Conservation (phyloP, 2,329 filamentous ascomycete genomes). For the Cytospora paraplurivora region DNA sequence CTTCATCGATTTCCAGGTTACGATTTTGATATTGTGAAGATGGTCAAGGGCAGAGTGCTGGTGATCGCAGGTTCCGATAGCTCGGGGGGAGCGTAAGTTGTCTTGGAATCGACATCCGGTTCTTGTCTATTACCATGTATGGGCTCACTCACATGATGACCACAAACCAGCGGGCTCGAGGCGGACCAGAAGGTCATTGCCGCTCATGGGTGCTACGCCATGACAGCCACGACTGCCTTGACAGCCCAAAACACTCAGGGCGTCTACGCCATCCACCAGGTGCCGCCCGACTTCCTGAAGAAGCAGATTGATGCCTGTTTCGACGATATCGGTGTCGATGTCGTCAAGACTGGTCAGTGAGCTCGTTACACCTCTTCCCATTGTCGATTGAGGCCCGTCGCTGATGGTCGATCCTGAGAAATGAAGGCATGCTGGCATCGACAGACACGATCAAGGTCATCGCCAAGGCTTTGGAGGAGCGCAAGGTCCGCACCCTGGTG, state of each 20-base stretch:
- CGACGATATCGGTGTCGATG: conserved; percentile 82
- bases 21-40: conserved; percentile 32
- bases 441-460: conserved; percentile 69
- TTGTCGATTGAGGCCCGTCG: not conserved
- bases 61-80: conserved; percentile 89
- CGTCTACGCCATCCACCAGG: conserved; percentile 77
- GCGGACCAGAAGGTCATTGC: conserved; percentile 95
- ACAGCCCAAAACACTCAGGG: conserved; percentile 95
- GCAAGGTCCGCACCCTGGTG: conserved; percentile 60
- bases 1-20: too few species aligned
- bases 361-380: not conserved
- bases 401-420: not conserved
- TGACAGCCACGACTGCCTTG: conserved; percentile 91
- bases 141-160: conserved; percentile 7
- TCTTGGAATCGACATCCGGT: not conserved
- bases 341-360: conserved; percentile 80
- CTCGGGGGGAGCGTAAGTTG: conserved; percentile 80
- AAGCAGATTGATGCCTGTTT: conserved; percentile 86
- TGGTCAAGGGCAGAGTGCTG: conserved; percentile 60
- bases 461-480: conserved; percentile 61
- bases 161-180: conserved; percentile 72
- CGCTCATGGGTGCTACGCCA: conserved; percentile 90
- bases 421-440: conserved; percentile 78
- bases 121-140: too few species aligned
- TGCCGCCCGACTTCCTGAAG: conserved; percentile 75